Evolutionary conservation across 768 basidiomycete species (phyloP), one percentile per base, ranked within the genome.

Genomic region (Termitomyces sp.): DNA sequence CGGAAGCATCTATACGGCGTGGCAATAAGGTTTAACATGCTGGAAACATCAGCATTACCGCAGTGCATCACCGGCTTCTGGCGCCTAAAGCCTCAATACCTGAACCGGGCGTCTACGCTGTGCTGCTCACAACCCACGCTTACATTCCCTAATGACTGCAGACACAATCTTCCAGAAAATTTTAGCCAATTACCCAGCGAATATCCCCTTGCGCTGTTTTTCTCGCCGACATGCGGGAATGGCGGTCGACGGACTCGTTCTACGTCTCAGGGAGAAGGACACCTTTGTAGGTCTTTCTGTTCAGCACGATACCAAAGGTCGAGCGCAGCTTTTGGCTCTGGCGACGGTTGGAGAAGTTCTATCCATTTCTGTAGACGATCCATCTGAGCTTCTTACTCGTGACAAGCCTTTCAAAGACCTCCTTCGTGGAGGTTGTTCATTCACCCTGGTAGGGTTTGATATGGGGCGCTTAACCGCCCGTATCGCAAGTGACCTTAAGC

Each of bases 401-500:
- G 64, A 66, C 43, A 37, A 55, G 12, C 33, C 54, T 10, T 63
- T 66, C 35, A 41, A 57, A 42, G 42, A 53, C 31, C 57, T 68
- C 26, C 66, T 68, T 49, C 12, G 42, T 47, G 64, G 62, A 40
- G 33, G n/a, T 33, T 23, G 35, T 14, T 35, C n/a, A n/a, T 43
- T 51, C 41, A 40, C 40, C 5, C 42, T 77, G 3, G 70, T 70
- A 8, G 74, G 70, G 1, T 76, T 79, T 53, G 66, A 65, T 5
- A 68, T 78, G 70, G 70, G 69, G 0, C 66, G 67, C 11, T 55
- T 71, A 5, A 75, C 71, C 0, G 40, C 77, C 17, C 66, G 70
- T 8, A 55, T 76, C 7, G 59, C 66, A 26, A 56, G 64, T 23
- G 65, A 70, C 31, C 56, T 67, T 12, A 58, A 66, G 3, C 48